phyloP scores from a whole-genome alignment of 1,284 basidiomycete species.

The Trametes pubescens region DNA sequence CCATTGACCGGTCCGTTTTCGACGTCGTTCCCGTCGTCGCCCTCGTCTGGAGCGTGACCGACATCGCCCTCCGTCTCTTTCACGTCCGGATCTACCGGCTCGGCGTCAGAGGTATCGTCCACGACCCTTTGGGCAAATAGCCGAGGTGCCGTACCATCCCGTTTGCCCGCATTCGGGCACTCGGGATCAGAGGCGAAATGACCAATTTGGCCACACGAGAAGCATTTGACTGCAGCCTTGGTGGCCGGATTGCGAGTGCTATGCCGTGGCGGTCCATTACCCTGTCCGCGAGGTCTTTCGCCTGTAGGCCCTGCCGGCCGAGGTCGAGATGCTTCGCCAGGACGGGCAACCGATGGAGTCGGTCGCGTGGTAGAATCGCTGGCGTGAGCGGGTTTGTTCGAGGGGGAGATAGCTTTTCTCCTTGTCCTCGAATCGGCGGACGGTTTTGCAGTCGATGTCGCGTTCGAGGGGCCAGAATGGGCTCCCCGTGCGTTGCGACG shows the following conservation, averaged over 20 bases:
- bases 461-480: too few relatives aligned
- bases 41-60: too few relatives aligned
- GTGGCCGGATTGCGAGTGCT: neutral
- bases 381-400: too few relatives aligned
- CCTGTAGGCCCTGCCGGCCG: too few relatives aligned
- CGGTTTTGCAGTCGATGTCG: neutral
- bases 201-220: conserved; percentile 4
- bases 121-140: conserved; percentile 8
- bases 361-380: too few relatives aligned
- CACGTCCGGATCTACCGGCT: neutral
- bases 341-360: too few relatives aligned
- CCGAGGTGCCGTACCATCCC: neutral
- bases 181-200: conserved; percentile 8
- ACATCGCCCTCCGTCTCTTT: neutral
- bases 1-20: too few relatives aligned
- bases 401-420: too few relatives aligned
- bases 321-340: too few relatives aligned
- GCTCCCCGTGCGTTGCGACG: too few relatives aligned
- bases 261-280: neutral
- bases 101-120: conserved; percentile 1
- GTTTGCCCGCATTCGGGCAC: conserved; percentile 2
- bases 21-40: too few relatives aligned
- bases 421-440: too few relatives aligned
- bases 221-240: neutral
- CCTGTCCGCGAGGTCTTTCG: neutral